Base-by-base conservation (phyloP, 2,329 filamentous ascomycete species). In the Acephala macrosclerotiorum region DNA sequence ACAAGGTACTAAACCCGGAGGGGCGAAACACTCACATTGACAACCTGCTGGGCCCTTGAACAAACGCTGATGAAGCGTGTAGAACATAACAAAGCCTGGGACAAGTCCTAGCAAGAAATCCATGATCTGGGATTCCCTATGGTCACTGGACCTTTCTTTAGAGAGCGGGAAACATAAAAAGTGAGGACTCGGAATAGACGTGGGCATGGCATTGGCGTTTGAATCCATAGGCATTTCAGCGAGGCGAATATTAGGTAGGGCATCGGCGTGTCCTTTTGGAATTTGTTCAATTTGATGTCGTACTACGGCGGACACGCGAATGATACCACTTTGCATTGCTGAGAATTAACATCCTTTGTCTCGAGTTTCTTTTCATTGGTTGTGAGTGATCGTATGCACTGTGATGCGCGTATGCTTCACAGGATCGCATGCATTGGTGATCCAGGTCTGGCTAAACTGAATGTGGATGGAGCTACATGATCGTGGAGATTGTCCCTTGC, bases 71-170 rank as follows among this genome's bases (percentile, higher is more conserved):
- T 74, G 45, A 40, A 62, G 65, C 63, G 64, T 63, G 45, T 70
- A 73, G 73, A 70, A 67, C 47, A 64, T 35, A 25, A 40, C 63
- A 6, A 68, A 66, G 14, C 61, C 67, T 33, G 71, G 69, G 16
- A 71, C 65, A 26, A 73, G 70, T 64, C 69, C 72, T 6, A 77
- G 75, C n/a, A 85, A 81, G 76, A 84, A 78, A 71, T 87, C 84
- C 33, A 79, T 88, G 3, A 81, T 89, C 11, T 90, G 87, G 86
- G 87, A 89, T 70, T 82, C 85, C 14, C 76, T 90, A 18, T 89
- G 87, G 87, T 87, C 81, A 68, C 74, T 89, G 29, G 87, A 89
- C 71, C 80, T 88, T 55, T 87, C 80, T 68, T 83, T 85, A 58
- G 85, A 85, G 69, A 83, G 81, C 66, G 76, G 73, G 40, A 74